Base-by-base conservation (phyloP, 768 basidiomycete genomes). In the Hydnomerulius pinastri region DNA sequence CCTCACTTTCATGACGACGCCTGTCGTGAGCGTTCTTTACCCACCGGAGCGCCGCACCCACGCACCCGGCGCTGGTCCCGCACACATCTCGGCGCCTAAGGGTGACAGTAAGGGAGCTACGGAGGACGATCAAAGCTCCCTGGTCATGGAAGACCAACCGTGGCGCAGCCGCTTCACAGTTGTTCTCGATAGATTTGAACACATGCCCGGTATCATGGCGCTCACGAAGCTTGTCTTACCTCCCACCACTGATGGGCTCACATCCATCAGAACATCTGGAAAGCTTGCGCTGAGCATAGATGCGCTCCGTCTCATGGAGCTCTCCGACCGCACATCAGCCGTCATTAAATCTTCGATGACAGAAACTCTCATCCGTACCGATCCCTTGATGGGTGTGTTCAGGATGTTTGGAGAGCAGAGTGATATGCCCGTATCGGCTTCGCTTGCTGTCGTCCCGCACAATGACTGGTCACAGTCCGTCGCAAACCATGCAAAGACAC, bases 111-210 rank as follows among this genome's bases (percentile, higher is more conserved):
- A n/a, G n/a, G 36, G 35, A 41, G 55, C 20, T 35, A 1, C 30
- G 29, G 27, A 48, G 17, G 15, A 47, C 6, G 36, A 46, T 33
- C 49, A 48, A 3, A 11, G 18, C 13, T 56, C 43, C 10, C 32
- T 46, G 9, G 23, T 8, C 0, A 25, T 15, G 5, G 51, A 61
- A 8, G 55, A 48, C 2, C 54, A 40, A 6, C n/a, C 51, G 9
- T 64, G 57, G 61, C 59, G 63, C 3, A 39, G 43, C 40, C 77
- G 83, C 23, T 89, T 94, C 69, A 81, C 87, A 0, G 83, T 98
- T 52, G 85, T 98, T n/a, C 78, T 98, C 10, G 93, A 96, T 62
- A 90, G 86, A 67, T 75, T 95, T 50, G 91, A 93, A 55, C 90
- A 95, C 64, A 70, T 98, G 13, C 86, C 94, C 0, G 84, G 87